A percentile compares a stretch with the other conserved stretches of the same genome.
phyloP scores from a whole-genome alignment of 2,329 filamentous ascomycete genomes.

The Pseudogymnoascus sp. region DNA sequence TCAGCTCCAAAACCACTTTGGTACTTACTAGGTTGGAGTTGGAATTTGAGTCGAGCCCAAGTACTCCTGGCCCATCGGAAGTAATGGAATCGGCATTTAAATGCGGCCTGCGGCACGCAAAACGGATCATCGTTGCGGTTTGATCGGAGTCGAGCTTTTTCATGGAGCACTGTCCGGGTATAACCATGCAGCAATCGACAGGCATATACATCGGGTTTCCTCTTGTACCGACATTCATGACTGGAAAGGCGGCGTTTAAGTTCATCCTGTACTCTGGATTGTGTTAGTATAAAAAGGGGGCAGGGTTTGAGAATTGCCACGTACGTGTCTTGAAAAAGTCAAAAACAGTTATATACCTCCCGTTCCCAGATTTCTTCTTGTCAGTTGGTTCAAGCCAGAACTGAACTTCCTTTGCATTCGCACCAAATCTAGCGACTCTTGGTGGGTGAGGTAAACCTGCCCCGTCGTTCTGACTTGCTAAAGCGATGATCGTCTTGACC shows the following conservation, averaged over 20 bases:
- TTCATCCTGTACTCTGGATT: conserved; percentile 21
- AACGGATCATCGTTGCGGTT: conserved; percentile 60
- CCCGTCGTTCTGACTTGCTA: conserved; percentile 36
- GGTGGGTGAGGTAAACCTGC: conserved; percentile 28
- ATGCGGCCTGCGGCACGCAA: conserved; percentile 59
- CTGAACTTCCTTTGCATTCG: conserved; percentile 42
- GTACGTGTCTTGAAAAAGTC: conserved; percentile 39
- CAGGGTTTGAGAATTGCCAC: conserved; percentile 1
- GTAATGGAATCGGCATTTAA: conserved; percentile 61
- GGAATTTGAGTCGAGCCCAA: conserved; percentile 44
- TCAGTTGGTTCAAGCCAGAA: conserved; percentile 41
- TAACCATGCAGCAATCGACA: conserved; percentile 54
- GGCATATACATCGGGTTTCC: conserved; percentile 56
- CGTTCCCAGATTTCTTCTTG: conserved; percentile 26
- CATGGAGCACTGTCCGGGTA: conserved; percentile 55
- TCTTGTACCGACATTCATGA: conserved; percentile 57
- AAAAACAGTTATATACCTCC: conserved; percentile 42
- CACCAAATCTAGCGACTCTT: conserved; percentile 29
- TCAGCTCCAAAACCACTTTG: not conserved
- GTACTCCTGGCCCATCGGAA: conserved; percentile 43
- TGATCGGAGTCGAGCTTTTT: conserved; percentile 52
- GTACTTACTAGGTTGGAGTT: conserved; percentile 37
- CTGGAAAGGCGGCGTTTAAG: conserved; percentile 38
- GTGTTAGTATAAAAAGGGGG: conserved; percentile 8
- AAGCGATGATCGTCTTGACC: conserved; percentile 37